phyloP scores from a whole-genome alignment of 192 early-diverging fungal genomes.

The Linderina pennispora region DNA sequence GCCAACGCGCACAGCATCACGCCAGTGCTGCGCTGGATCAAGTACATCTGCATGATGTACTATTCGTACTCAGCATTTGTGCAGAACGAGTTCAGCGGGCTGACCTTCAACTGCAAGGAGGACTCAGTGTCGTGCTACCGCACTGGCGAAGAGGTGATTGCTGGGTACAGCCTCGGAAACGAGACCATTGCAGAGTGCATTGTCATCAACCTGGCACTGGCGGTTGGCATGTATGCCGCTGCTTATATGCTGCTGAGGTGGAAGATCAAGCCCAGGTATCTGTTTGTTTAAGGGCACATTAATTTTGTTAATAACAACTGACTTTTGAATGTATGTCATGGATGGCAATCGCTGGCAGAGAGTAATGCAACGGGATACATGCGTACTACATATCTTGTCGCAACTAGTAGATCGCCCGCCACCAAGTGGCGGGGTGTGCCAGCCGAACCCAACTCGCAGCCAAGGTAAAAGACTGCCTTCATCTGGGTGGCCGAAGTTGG shows the following conservation, averaged over 20 bases:
- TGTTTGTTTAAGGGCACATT: background rate
- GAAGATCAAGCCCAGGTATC: constrained; percentile 1
- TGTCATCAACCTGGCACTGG: background rate
- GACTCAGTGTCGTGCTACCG: background rate
- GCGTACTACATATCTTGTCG: no score
- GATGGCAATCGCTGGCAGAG: no score
- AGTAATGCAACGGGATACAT: no score
- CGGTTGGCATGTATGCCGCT: background rate
- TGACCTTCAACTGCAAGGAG: background rate
- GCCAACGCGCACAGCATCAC: constrained; percentile 8
- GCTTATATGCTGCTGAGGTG: background rate
- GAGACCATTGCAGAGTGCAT: background rate
- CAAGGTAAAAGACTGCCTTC: no score
- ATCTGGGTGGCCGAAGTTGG: no score
- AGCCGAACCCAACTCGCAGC: no score
- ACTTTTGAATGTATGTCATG: no score
- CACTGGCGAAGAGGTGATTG: constrained; percentile 2
- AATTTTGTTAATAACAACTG: no score
- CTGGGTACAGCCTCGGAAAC: background rate
- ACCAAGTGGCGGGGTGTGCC: no score
- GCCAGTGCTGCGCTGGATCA: constrained; percentile 10
- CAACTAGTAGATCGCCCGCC: no score
- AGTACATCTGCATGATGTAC: constrained; percentile 1
- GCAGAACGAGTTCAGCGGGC: constrained; percentile 6
- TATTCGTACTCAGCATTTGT: constrained; percentile 3